Evolutionary conservation across 169 alveolate genomes (phyloP), one percentile per base, ranked within the genome.

Genomic region (Cryptosporidium ryanae): DNA sequence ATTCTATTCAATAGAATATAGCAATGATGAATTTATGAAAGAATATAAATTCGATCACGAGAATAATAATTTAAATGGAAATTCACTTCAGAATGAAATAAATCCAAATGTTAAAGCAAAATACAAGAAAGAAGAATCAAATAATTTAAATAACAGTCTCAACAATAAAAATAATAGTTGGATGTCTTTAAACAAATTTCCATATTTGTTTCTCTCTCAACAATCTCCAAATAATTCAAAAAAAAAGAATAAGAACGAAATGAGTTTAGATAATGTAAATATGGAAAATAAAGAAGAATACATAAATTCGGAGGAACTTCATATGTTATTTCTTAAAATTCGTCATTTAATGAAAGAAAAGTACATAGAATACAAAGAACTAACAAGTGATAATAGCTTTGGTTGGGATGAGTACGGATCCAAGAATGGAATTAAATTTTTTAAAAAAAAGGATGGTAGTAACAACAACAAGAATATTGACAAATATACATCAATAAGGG

Each of bases 371-470:
- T 76, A 43, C 48, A 76, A 59, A 38, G 61, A 50, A 46, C 25
- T 76, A 61, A 32, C 63, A 76, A 52, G 59, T 18, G 59, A 76
- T 57, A 50, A 38, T 76, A 61, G 52, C 59, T 12, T 52, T 17
- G 46, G 8, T 38, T 76, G 87, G 87, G 87, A 76, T 12, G 87
- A 76, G 17, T 38, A 59, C 63, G 87, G 87, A 43, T 34, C 15
- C 34, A 76, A 76, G 38, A 76, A 61, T 59, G 87, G 87, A 15
- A 55, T 76, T 31, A 25, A 23, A 59, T 76, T 76, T 38, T 61
- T 25, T 38, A 76, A 34, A n/a, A 76, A 59, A 31, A 61, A 43
- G 25, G 83, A 68, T 2, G 46, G 46, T 38, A 38, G 46, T 38
- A 6, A 38, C 46, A 7, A 1, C 21, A 55, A 27, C 34, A 31